Percentiles rank a stretch among this genome's conserved stretches.
phyloP scores from a whole-genome alignment of 2,329 filamentous ascomycete species.

The Fusarium neocosmosporiellum region DNA sequence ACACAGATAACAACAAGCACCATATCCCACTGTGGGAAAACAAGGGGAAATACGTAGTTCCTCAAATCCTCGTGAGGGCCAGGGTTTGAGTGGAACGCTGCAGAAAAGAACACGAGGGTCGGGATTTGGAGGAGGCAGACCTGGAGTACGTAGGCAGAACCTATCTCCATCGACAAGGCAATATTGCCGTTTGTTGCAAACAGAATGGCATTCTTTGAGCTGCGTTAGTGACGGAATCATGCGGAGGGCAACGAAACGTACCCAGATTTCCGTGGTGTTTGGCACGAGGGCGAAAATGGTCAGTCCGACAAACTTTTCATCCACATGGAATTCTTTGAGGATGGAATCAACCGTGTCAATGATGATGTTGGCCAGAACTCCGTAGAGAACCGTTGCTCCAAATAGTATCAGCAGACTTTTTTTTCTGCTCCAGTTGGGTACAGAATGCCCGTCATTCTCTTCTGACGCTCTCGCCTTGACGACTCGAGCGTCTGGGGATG shows the following conservation, averaged over 20 bases:
- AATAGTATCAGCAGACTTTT: neutral
- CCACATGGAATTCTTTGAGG: neutral
- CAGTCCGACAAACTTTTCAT: neutral
- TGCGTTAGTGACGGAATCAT: neutral
- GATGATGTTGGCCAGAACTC: neutral
- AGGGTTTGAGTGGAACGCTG: neutral
- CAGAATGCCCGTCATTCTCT: neutral
- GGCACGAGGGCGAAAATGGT: neutral
- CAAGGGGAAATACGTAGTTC: neutral
- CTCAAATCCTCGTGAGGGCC: neutral
- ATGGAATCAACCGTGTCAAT: neutral
- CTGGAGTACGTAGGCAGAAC: neutral
- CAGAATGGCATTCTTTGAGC: neutral
- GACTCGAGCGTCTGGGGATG: neutral
- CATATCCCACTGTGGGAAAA: slow-evolving; percentile 8
- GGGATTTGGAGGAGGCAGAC: neutral
- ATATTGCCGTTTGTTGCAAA: neutral
- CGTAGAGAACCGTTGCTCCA: neutral
- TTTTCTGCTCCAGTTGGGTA: neutral
- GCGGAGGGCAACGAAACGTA: neutral
- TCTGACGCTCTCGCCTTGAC: neutral
- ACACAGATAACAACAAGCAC: neutral
- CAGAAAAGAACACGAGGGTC: neutral
- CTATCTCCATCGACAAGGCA: neutral
- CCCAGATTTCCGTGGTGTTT: neutral